Conservation (phyloP, 495 filamentous ascomycete genomes). For the Aspergillus ostianus region DNA sequence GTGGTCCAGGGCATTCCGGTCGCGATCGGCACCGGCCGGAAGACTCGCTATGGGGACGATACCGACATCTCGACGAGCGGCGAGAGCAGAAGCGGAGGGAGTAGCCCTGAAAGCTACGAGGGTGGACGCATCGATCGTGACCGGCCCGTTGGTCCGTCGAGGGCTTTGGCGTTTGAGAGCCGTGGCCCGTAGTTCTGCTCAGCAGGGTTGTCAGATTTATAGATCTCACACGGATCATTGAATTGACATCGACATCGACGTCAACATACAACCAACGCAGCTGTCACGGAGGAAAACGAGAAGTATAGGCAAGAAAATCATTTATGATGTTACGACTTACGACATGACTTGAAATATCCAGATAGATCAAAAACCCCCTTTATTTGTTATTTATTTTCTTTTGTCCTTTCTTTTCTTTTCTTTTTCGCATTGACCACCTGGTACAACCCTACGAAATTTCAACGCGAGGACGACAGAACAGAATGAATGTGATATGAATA, state of each 20-base stretch:
- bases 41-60: conserved; percentile 41
- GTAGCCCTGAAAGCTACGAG: conserved; percentile 53
- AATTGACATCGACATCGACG: too few relatives aligned
- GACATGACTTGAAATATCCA: conserved; percentile 25
- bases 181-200: conserved; percentile 9
- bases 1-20: conserved; percentile 85
- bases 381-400: conserved; percentile 5
- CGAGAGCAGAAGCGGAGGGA: conserved; percentile 53
- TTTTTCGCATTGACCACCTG: not conserved
- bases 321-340: conserved; percentile 25
- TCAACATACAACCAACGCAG: not conserved
- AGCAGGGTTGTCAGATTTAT: not conserved
- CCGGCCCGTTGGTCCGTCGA: conserved; percentile 12
- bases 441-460: not conserved
- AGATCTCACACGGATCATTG: too few relatives aligned
- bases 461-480: not conserved
- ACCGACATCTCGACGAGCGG: conserved; percentile 45
- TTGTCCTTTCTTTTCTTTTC: not conserved
- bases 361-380: conserved; percentile 21
- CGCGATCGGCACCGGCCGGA: conserved; percentile 62
- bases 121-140: conserved; percentile 19
- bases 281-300: conserved; percentile 2
- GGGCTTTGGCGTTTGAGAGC: conserved; percentile 17
- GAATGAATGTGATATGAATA: not conserved
- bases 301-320: not conserved